These are phyloP conservation scores for Rhizoctonia solani DNA, from an alignment of 1,284 basidiomycete genomes.

Conservation along the genomic window DNA sequence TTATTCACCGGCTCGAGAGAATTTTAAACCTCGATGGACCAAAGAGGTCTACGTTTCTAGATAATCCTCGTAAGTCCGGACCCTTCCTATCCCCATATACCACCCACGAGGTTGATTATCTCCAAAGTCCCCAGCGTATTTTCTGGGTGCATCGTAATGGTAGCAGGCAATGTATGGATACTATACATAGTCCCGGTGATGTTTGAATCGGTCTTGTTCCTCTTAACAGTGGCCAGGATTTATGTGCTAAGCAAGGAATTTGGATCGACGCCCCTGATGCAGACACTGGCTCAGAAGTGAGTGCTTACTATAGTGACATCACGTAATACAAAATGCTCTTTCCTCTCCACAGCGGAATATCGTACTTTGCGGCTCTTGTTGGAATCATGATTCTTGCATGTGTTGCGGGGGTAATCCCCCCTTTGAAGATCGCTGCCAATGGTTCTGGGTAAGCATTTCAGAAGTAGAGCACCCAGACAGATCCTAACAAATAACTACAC, in stretches of 20 bases:
- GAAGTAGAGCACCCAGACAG: too few relatives aligned
- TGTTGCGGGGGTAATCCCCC: neutral
- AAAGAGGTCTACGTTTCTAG: neutral
- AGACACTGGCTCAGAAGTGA: slow-evolving; percentile 2
- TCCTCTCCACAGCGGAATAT: neutral
- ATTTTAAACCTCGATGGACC: neutral
- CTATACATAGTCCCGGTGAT: neutral
- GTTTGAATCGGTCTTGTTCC: neutral
- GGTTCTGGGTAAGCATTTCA: slow-evolving; percentile 21
- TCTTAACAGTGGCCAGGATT: neutral
- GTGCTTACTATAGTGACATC: neutral
- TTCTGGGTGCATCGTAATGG: slow-evolving; percentile 1
- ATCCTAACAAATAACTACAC: neutral
- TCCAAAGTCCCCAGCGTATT: neutral
- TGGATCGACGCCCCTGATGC: slow-evolving; percentile 1
- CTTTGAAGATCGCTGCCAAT: slow-evolving; percentile 1
- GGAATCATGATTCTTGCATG: neutral
- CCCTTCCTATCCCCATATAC: neutral
- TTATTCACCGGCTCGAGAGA: too few relatives aligned
- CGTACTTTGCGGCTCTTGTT: neutral
- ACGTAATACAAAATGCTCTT: neutral
- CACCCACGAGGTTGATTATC: neutral
- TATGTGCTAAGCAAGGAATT: neutral
- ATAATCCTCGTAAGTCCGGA: neutral
- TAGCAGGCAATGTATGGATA: slow-evolving; percentile 2